Evolutionary conservation across 1,284 basidiomycete genomes (phyloP), one percentile per base, ranked within the genome.

Genomic region (Agaricales sp.): DNA sequence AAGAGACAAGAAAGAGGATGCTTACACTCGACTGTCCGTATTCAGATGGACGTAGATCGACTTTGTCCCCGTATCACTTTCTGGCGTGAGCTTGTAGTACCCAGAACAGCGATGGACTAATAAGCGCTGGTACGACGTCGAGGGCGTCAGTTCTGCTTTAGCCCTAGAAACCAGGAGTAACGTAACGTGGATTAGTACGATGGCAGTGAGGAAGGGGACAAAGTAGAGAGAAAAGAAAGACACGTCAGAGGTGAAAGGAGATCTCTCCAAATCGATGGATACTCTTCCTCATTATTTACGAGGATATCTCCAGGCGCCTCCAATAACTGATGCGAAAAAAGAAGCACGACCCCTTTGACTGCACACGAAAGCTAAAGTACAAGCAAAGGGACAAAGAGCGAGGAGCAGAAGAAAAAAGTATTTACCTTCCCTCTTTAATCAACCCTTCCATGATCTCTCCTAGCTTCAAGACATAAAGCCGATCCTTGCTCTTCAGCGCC

Each of bases 401-500:
- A 39, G 44, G 20, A 56, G 52, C 21, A 37, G 22, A 44, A 25
- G 43, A 48, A 45, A 25, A 53, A 43, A 55, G 55, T 26, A 74
- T 80, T 53, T 55, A 85, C 82, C 75, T 78, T 58, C 73, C 75
- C 61, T 88, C 86, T 51, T 63, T 74, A 59, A 91, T 85, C 59
- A 91, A 71, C 47, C 65, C 66, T 64, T 91, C 87, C 77, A 91
- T 86, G 56, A 71, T 71, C 65, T 90, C 87, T 51, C 85, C 88
- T 18, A 89, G 73, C 68, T 86, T 88, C 57, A 91, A 67, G 41
- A 91, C 86, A 61, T 83, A 91, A 52, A 91, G 71, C 58, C 87
- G 74, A 63, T 91, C 87, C 67, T 91, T 91, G 71, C 81, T 82
- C 63, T 71, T 78, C 53, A 91, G 79, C n/a, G 88, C 87, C 63